phyloP scores from a whole-genome alignment of 202 grass and related monocot species.

The Cymbopogon flexuosus region DNA sequence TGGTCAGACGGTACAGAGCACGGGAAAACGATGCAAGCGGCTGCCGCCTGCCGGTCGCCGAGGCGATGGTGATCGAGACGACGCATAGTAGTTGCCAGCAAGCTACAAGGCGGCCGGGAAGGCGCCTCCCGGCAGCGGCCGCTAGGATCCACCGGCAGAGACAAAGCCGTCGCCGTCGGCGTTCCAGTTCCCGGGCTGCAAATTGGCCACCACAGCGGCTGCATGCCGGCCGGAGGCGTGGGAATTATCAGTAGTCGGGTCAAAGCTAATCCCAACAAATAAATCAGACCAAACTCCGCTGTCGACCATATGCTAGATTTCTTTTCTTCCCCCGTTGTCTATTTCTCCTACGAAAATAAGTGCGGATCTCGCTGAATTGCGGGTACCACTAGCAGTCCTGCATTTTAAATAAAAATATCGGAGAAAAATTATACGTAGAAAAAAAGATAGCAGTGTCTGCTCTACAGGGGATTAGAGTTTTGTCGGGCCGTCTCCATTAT shows the following conservation, averaged over 20 bases:
- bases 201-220: not conserved
- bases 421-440: not conserved
- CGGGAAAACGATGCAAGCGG: not conserved
- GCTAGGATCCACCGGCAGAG: not conserved
- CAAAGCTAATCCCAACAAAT: not conserved
- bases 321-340: not conserved
- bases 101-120: not conserved
- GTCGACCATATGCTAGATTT: not conserved
- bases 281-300: not conserved
- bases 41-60: not conserved
- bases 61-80: too few relatives aligned
- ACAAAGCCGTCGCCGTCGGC: constrained; percentile 2
- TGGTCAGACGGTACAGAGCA: not conserved
- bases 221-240: not conserved
- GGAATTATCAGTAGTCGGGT: not conserved
- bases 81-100: not conserved
- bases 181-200: not conserved
- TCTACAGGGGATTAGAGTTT: not conserved
- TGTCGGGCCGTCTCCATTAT: not conserved
- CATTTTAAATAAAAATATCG: not conserved
- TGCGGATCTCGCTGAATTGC: not conserved
- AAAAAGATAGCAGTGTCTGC: not conserved
- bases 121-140: too few relatives aligned
- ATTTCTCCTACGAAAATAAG: not conserved
- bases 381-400: not conserved